These are phyloP conservation scores for Geranium brycei DNA, from an alignment of 345 rosid species.

Conservation along the genomic window DNA sequence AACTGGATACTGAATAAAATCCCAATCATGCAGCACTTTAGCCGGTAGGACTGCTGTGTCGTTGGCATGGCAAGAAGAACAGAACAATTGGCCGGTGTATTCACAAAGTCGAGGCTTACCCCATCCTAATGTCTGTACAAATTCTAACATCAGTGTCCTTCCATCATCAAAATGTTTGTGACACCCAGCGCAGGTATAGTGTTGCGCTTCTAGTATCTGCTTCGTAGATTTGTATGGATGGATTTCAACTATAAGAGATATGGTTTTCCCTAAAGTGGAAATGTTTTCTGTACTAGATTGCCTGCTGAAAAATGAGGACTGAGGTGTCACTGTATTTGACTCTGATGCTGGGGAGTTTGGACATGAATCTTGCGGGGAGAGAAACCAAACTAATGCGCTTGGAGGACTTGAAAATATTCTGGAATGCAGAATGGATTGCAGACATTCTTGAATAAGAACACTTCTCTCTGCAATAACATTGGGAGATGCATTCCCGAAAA, in stretches of 20 bases:
- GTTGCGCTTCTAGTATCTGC: constrained; percentile 74
- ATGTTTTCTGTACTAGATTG: constrained; percentile 25
- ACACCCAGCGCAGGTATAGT: constrained; percentile 88
- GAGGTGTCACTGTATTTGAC: constrained; percentile 24
- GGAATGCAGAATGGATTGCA: constrained; percentile 52
- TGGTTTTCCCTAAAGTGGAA: constrained; percentile 66
- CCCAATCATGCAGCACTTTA: constrained; percentile 87
- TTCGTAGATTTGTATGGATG: constrained; percentile 53
- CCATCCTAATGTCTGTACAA: too few relatives aligned
- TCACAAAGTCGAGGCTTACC: constrained; percentile 72
- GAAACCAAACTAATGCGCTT: constrained; percentile 55
- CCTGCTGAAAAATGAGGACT: constrained; percentile 14
- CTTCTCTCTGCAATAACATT: constrained; percentile 78
- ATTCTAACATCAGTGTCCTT: constrained; percentile 38
- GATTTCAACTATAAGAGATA: constrained; percentile 66
- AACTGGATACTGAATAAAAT: constrained; percentile 65
- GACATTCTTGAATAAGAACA: constrained; percentile 72
- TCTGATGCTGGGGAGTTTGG: constrained; percentile 27
- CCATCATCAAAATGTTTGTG: constrained; percentile 74
- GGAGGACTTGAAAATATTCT: constrained; percentile 43
- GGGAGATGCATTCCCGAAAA: constrained; percentile 78
- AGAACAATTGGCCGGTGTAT: constrained; percentile 79
- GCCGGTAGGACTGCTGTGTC: constrained; percentile 83
- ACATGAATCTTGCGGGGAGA: constrained; percentile 56
- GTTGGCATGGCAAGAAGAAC: constrained; percentile 81